Conservation (phyloP, 2,329 filamentous ascomycete species). For the Ascochyta lentis region DNA sequence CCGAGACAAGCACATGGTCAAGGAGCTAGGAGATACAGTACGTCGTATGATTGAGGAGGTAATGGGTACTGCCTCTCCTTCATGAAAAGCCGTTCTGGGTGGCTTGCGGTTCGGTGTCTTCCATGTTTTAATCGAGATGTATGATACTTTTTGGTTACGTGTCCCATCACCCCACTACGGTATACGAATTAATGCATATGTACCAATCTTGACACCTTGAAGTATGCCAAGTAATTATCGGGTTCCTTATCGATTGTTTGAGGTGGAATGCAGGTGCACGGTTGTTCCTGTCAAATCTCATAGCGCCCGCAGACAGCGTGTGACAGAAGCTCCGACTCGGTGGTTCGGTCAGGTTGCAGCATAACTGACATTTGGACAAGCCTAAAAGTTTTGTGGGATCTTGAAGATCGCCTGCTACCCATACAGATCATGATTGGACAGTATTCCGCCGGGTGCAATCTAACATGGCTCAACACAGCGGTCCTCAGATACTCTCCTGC, state of each 20-base stretch:
- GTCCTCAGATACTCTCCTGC: background rate
- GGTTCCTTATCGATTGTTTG: background rate
- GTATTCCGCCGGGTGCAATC: background rate
- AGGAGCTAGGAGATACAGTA: constrained; percentile 39
- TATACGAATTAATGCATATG: background rate
- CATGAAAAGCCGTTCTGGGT: background rate
- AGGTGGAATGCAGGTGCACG: background rate
- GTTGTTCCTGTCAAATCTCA: background rate
- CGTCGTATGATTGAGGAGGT: constrained; percentile 35
- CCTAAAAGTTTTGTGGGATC: background rate
- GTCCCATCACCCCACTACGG: background rate
- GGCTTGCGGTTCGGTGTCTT: background rate
- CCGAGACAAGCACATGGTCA: constrained; percentile 37
- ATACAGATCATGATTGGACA: background rate
- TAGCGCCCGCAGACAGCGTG: background rate
- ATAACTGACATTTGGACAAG: background rate
- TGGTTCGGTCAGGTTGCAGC: background rate
- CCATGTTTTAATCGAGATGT: no score
- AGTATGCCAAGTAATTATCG: background rate
- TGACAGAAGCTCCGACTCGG: background rate
- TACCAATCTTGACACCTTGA: background rate
- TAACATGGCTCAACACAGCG: background rate
- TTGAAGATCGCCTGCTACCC: background rate
- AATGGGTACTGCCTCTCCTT: constrained; percentile 10
- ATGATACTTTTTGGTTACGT: no score